phyloP scores from a whole-genome alignment of 768 basidiomycete species.

The Termitomyces sp. region DNA sequence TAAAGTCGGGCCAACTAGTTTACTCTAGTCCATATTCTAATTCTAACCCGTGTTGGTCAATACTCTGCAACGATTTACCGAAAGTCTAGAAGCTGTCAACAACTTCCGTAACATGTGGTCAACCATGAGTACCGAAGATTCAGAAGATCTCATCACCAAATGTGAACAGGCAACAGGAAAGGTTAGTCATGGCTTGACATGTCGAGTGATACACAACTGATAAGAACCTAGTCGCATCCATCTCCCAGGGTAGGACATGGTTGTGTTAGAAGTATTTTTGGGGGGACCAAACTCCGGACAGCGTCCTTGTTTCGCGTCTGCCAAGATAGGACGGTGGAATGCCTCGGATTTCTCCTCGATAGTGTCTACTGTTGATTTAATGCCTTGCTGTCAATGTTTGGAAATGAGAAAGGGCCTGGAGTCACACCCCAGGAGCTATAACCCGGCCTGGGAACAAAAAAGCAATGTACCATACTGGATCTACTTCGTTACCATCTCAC shows the following conservation, averaged over 20 bases:
- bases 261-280: conserved; percentile 18
- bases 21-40: conserved; percentile 62
- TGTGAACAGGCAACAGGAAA: conserved; percentile 26
- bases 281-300: conserved; percentile 22
- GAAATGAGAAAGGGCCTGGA: conserved; percentile 32
- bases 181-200: conserved; percentile 18
- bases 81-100: conserved; percentile 80
- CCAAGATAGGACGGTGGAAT: conserved; percentile 36
- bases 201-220: background rate
- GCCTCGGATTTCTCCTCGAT: conserved; percentile 26
- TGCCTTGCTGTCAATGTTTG: conserved; percentile 28
- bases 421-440: conserved; percentile 26
- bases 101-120: conserved; percentile 84
- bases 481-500: background rate
- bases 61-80: conserved; percentile 86
- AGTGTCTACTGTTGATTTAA: conserved; percentile 25
- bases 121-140: conserved; percentile 34
- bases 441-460: background rate
- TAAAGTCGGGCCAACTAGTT: background rate
- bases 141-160: conserved; percentile 38
- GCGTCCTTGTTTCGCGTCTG: conserved; percentile 31
- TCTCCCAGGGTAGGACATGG: conserved; percentile 23
- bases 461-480: conserved; percentile 8
- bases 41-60: conserved; percentile 82
- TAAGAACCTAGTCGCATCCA: conserved; percentile 22